Percentiles rank a stretch among this genome's conserved stretches.
phyloP scores from a whole-genome alignment of 169 alveolate species.

The Plasmodium falciparum region DNA sequence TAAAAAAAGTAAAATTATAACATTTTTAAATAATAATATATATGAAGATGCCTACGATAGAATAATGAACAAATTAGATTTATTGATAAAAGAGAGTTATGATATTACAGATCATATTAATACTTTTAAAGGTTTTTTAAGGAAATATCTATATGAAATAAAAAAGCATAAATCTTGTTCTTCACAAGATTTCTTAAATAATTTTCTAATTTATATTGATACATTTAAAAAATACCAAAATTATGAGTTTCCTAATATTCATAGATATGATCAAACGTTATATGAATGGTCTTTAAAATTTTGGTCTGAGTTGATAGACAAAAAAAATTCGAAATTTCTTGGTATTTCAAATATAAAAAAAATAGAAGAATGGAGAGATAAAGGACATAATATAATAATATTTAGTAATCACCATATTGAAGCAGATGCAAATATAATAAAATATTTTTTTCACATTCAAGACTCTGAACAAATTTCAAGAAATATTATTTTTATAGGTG shows the following conservation, averaged over 20 bases:
- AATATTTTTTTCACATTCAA: conserved; percentile 48
- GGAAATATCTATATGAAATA: conserved; percentile 43
- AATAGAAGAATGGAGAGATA: conserved; percentile 55
- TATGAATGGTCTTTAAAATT: conserved; percentile 73
- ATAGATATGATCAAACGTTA: conserved; percentile 57
- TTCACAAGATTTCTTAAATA: conserved; percentile 44
- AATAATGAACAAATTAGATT: conserved; percentile 23
- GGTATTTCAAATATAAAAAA: conserved; percentile 53
- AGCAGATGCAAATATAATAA: conserved; percentile 78
- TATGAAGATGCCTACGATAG: conserved; percentile 49
- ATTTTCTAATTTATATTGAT: conserved; percentile 29
- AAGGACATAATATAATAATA: conserved; percentile 62
- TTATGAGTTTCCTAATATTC: conserved; percentile 65
- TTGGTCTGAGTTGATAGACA: conserved; percentile 66
- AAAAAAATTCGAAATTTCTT: conserved; percentile 59
- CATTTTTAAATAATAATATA: conserved; percentile 9
- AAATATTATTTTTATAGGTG: conserved; percentile 75
- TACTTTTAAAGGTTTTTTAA: conserved; percentile 65
- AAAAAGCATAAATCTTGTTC: conserved; percentile 68
- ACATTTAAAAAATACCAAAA: conserved; percentile 63
- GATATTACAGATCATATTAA: conserved; percentile 32
- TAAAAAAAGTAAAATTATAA: too few relatives aligned
- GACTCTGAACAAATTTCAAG: conserved; percentile 44
- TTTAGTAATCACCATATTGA: conserved; percentile 78
- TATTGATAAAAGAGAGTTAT: conserved; percentile 36